Evolutionary conservation across 2,329 filamentous ascomycete genomes (phyloP).

Genomic region (Botrytis paeoniae): DNA sequence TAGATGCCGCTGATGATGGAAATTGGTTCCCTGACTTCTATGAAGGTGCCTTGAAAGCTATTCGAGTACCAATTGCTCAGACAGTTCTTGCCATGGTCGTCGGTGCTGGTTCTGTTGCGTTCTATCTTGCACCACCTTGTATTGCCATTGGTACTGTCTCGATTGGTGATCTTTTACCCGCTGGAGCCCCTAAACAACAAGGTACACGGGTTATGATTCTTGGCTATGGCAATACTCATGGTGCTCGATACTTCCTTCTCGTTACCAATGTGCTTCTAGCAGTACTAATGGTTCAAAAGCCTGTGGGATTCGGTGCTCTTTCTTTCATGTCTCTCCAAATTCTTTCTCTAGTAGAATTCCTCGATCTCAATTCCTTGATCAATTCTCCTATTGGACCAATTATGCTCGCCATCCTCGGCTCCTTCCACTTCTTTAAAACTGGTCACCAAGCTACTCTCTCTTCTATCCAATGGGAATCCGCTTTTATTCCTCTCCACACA

Average conservation of each 20-base stretch:
- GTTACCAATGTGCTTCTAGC: slow-evolving; percentile 74
- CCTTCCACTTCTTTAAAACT: slow-evolving; percentile 96
- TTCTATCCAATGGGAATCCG: slow-evolving; percentile 93
- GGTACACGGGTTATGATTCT: slow-evolving; percentile 69
- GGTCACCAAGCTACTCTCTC: slow-evolving; percentile 87
- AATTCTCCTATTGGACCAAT: slow-evolving; percentile 76
- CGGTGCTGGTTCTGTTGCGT: slow-evolving; percentile 80
- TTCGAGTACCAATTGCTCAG: slow-evolving; percentile 76
- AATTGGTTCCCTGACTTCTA: slow-evolving; percentile 68
- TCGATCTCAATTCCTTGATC: slow-evolving; percentile 59
- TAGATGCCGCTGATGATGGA: slow-evolving; percentile 85
- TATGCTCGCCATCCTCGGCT: slow-evolving; percentile 81
- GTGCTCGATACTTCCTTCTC: slow-evolving; percentile 83
- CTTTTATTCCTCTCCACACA: slow-evolving; percentile 81
- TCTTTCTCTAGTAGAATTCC: slow-evolving; percentile 67
- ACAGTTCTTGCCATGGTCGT: slow-evolving; percentile 75
- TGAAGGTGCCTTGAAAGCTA: slow-evolving; percentile 63
- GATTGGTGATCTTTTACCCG: slow-evolving; percentile 20
- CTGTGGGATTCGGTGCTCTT: slow-evolving; percentile 86
- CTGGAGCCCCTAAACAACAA: slow-evolving; percentile 35
- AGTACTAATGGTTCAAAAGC: slow-evolving; percentile 81
- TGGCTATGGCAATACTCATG: slow-evolving; percentile 91
- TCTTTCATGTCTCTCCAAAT: slow-evolving; percentile 85
- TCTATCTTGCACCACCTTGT: slow-evolving; percentile 80
- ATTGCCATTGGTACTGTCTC: slow-evolving; percentile 63